Conservation (phyloP, 306 rosid genomes). For the Lotus japonicus region DNA sequence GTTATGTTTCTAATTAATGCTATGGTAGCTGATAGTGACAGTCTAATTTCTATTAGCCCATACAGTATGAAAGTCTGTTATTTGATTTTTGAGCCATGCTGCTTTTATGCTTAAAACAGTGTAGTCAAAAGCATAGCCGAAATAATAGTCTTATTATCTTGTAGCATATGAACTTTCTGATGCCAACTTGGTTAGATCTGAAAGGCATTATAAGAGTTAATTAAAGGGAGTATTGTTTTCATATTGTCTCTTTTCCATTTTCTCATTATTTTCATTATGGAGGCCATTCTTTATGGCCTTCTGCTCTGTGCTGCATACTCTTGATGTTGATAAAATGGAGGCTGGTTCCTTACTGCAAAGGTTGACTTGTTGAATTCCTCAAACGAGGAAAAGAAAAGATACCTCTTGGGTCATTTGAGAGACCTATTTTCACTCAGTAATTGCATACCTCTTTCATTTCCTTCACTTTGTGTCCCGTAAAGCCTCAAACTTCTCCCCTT, state of each 20-base stretch:
- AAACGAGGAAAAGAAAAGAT: no score
- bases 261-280: neutral
- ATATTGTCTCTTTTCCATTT: neutral
- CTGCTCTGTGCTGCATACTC: neutral
- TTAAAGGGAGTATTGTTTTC: neutral
- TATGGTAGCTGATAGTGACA: neutral
- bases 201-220: neutral
- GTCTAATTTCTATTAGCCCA: constrained; percentile 4
- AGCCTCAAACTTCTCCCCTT: no score
- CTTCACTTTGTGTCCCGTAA: no score
- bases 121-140: constrained; percentile 1
- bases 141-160: constrained; percentile 2
- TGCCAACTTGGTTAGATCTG: no score
- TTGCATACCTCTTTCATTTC: no score
- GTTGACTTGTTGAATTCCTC: no score
- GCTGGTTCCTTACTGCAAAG: no score
- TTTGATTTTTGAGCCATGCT: constrained; percentile 2
- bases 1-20: constrained; percentile 26
- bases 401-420: no score
- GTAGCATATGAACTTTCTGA: neutral
- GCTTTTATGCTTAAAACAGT: constrained; percentile 9
- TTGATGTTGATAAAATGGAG: no score
- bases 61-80: neutral
- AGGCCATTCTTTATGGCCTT: neutral
- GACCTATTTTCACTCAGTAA: no score